Evolutionary conservation across 2,329 filamentous ascomycete species (phyloP).

Genomic region (Aspergillus latus): DNA sequence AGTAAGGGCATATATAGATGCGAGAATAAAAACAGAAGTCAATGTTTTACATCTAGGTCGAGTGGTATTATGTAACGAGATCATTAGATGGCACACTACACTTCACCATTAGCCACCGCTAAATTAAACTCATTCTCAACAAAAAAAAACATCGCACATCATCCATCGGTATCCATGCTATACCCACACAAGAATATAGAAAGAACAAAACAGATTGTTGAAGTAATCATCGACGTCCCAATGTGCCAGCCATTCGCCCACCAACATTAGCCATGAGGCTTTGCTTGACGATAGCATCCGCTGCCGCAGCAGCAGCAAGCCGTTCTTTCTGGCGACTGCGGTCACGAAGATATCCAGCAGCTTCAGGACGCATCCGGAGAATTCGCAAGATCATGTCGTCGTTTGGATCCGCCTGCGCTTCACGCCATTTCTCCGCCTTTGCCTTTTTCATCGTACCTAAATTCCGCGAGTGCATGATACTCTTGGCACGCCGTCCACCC

Average conservation of each 20-base stretch:
- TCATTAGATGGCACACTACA: conserved; percentile 4
- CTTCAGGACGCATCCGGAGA: conserved; percentile 90
- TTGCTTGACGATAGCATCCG: conserved; percentile 91
- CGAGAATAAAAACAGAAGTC: too few relatives aligned
- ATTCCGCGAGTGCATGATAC: conserved; percentile 92
- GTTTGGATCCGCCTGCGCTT: conserved; percentile 92
- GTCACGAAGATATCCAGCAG: conserved; percentile 81
- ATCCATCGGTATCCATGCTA: conserved; percentile 6
- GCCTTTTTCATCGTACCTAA: conserved; percentile 93
- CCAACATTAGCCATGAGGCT: conserved; percentile 67
- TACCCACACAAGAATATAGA: conserved; percentile 9
- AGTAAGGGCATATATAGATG: neutral
- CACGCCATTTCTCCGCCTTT: conserved; percentile 93
- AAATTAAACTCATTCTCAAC: conserved; percentile 1
- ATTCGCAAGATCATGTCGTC: conserved; percentile 98
- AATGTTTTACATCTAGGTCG: too few relatives aligned
- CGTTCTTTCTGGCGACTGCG: conserved; percentile 91
- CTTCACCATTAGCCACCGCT: conserved; percentile 1
- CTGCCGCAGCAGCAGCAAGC: conserved; percentile 83
- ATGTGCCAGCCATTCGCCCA: conserved; percentile 52
- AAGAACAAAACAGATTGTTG: conserved; percentile 9
- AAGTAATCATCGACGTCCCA: conserved; percentile 32
- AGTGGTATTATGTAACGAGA: neutral
- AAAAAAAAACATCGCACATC: conserved; percentile 2
- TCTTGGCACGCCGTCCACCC: conserved; percentile 55